Evolutionary conservation across 1,284 basidiomycete genomes (phyloP), one percentile per base, ranked within the genome.

Genomic region (Heliocybe sulcata): DNA sequence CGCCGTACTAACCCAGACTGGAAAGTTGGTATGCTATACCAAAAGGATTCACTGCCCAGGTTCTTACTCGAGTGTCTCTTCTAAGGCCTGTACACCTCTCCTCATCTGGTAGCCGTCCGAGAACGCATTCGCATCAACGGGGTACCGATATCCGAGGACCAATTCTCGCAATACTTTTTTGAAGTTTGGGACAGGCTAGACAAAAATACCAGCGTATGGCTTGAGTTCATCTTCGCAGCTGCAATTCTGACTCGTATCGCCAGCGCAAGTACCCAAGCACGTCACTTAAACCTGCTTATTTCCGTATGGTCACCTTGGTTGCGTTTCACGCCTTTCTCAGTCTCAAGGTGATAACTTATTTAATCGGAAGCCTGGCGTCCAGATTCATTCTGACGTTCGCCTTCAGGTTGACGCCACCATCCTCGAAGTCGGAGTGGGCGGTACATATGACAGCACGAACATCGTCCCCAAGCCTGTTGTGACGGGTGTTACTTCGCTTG

Each of bases 51-150:
- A 31, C 20, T 12, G 8, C 25, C 23, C 31, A 35, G 4, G 8
- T 16, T 35, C 50, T 52, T 3, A 35, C 50, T 25, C n/a, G n/a
- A 12, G 29, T 8, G 35, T 3, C 45, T 31, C 25, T 11, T 26
- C 19, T 26, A 53, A 81, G 96, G 96, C 8, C 75, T 99, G 6
- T 99, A 97, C 71, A 98, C 96, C 1, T 98, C 95, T 1, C 97
- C 97, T 0, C 97, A 99, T 69, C 81, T 99, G 54, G 90, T 98
- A 45, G 92, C 94, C 23, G 97, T 98, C 19, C 82, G 97, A 23
- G 97, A 99, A 72, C 81, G 97, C 25, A 98, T 99, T 65, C 83
- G 96, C 53, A 86, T 99, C 64, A 94, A 98, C 66, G 96, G 96
- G 2, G 75, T 76, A 25, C 96, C 97, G 0, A 74, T 99, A 54